These are phyloP conservation scores for Stachybotrys chartarum DNA, from an alignment of 2,329 filamentous ascomycete species.

Conservation along the genomic window DNA sequence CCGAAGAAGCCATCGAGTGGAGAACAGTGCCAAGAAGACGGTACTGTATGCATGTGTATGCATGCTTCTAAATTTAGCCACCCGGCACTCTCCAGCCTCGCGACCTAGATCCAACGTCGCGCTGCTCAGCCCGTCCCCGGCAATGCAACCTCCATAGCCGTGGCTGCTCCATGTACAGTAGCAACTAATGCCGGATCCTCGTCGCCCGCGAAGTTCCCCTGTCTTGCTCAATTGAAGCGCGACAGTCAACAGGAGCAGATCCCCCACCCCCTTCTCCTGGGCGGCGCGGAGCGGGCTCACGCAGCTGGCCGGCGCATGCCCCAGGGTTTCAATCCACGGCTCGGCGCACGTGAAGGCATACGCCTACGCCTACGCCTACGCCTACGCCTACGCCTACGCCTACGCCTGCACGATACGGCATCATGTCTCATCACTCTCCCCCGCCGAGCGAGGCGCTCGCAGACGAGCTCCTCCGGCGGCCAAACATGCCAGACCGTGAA, in stretches of 20 bases:
- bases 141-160: background rate
- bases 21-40: background rate
- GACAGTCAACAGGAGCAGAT: too few species aligned
- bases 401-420: background rate
- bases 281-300: background rate
- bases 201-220: too few species aligned
- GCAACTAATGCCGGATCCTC: background rate
- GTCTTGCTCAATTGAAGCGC: too few species aligned
- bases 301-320: background rate
- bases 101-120: background rate
- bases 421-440: background rate
- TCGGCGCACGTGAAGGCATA: background rate
- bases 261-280: background rate
- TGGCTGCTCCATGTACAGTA: slow-evolving; percentile 1
- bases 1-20: too few species aligned
- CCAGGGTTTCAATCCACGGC: background rate
- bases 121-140: background rate
- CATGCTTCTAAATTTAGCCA: background rate
- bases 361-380: slow-evolving; percentile 1
- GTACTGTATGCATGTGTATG: background rate
- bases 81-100: background rate
- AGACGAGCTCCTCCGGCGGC: slow-evolving; percentile 9
- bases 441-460: slow-evolving; percentile 5
- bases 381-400: background rate
- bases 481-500: slow-evolving; percentile 54